Evolutionary conservation across 2,329 filamentous ascomycete species (phyloP), one percentile per base, ranked within the genome.

Genomic region (Penicillium corylophilum): DNA sequence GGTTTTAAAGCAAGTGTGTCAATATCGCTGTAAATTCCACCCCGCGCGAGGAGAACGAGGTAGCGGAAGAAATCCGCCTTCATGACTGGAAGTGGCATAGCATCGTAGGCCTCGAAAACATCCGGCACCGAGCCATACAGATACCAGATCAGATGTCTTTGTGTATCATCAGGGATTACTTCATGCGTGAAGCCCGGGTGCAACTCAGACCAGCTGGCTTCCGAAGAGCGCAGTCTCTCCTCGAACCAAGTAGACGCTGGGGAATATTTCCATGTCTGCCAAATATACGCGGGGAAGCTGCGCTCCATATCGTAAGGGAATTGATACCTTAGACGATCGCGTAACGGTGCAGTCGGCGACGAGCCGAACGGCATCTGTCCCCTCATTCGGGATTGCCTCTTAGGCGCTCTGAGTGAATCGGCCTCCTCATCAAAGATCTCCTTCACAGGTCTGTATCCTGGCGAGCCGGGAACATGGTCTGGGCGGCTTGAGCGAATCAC

Each of bases 221-320:
- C 94, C 53, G 90, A 82, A 42, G 88, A 84, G 55, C 92, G 86
- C 68, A 96, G 92, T 18, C 79, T 75, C 56, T 87, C 83, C 10
- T 74, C 74, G 68, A 99, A 99, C 55, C 89, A 80, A 45, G 83
- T 79, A 20, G 90, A 88, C 1, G 86, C 82, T 0, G 93, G 92
- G 1, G 85, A 89, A 66, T 84, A 87, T 72, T 95, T 96, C 94
- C 94, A 99, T 13, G 94, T 99, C 79, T 99, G 94, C 94, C 94
- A 99, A 68, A 99, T 95, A 77, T 96, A 97, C 50, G 91, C 92
- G 3, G 94, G 94, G 71, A 97, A 97, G 71, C 93, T 95, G 62
- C 80, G 74, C 66, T 91, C 85, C 56, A 93, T 80, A 66, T 96
- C 89, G 79, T 97, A 99, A 18, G 92, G 90, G 73, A 94, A 97